Evolutionary conservation across 768 basidiomycete genomes (phyloP), one percentile per base, ranked within the genome.

Genomic region (Rickenella mellea): DNA sequence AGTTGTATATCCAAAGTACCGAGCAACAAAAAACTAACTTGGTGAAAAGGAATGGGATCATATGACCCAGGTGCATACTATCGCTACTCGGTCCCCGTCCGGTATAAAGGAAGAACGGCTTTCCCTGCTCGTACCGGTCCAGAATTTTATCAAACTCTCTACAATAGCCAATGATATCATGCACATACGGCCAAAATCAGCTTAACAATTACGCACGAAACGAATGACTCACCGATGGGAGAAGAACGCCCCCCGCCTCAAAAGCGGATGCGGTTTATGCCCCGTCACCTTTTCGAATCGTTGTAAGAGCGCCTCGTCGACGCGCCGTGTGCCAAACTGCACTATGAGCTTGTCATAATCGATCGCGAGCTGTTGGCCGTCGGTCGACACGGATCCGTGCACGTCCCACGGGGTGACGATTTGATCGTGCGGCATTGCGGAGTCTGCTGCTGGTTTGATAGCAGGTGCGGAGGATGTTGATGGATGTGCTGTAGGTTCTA

Each of bases 401-500:
- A 98, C 96, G 51, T 97, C 91, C 88, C 96, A 99, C 12, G 96
- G 96, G 0, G 96, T 98, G 33, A 99, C 82, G 41, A 91, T 71
- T 60, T 97, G 93, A 14, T 72, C 78, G 40, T 72, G 69, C 3
- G 59, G 40, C 0, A 56, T 53, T 33, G 58, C 49, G 9, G 52
- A 59, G 20, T 24, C 26, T 1, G 26, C 22, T 8, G 37, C 24
- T 1, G 65, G 61, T 36, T 64, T 63, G 41, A 62, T 52, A 22
- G 54, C 55, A 0, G 56, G 51, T 1, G 51, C 42, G 7, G 20
- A 14, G 7, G 20, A n/a, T 32, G 30, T 7, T 5, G 30, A 32
- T n/a, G 30, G 30, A 32, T 32, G 30, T n/a, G n/a, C n/a, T n/a
- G n/a, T n/a, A n/a, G n/a, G n/a, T n/a, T n/a, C n/a, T n/a, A n/a